Conservation (phyloP, 306 rosid species). For the Sicyos baderoa region DNA sequence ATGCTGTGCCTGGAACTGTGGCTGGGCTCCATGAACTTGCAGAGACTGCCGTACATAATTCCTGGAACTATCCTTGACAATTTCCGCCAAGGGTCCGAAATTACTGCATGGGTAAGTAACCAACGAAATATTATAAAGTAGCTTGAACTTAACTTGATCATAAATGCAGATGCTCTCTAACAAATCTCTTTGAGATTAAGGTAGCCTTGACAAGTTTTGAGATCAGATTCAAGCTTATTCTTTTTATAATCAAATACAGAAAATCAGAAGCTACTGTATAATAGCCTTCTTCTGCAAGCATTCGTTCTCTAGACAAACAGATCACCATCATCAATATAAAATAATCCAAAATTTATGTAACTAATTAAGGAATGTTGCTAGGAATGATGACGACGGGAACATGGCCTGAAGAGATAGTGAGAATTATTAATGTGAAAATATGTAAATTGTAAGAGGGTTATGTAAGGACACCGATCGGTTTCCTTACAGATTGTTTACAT, state of each 20-base stretch:
- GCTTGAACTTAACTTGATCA: neutral
- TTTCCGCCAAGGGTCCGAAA: constrained; percentile 56
- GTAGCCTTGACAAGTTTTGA: neutral
- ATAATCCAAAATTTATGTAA: neutral
- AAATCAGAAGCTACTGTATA: neutral
- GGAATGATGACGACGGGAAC: neutral
- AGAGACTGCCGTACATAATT: constrained; percentile 51
- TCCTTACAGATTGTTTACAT: neutral
- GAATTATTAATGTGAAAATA: neutral
- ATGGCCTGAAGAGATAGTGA: neutral
- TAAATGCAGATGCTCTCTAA: constrained; percentile 2
- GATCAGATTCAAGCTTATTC: neutral
- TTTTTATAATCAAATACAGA: neutral
- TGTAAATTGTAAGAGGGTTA: neutral
- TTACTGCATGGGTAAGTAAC: constrained; percentile 36
- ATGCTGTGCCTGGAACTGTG: constrained; percentile 56
- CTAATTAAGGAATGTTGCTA: neutral
- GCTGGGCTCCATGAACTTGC: constrained; percentile 53
- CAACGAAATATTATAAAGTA: constrained; percentile 19
- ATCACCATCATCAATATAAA: neutral
- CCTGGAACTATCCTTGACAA: constrained; percentile 68
- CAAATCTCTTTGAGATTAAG: constrained; percentile 1
- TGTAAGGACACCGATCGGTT: too few species aligned
- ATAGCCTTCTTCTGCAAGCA: neutral
- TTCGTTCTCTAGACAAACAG: constrained; percentile 1